Conservation (phyloP, 2,329 filamentous ascomycete genomes). For the Aspergillus sp. region DNA sequence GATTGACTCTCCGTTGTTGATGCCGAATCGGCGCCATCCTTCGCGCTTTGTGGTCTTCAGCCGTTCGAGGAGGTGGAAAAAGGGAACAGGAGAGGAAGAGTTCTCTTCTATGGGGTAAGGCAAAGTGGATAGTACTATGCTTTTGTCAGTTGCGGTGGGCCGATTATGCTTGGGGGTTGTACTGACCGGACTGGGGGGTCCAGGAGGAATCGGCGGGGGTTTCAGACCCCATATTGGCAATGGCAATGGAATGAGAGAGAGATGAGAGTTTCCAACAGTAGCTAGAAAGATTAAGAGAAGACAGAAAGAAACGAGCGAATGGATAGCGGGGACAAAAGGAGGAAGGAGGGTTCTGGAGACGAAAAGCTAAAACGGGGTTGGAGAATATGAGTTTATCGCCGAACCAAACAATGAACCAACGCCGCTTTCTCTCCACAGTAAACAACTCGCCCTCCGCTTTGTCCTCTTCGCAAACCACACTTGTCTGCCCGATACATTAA, state of each 20-base stretch:
- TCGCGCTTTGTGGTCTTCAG: slow-evolving; percentile 96
- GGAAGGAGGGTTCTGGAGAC: slow-evolving; percentile 2
- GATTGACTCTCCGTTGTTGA: slow-evolving; percentile 78
- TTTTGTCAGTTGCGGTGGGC: slow-evolving; percentile 6
- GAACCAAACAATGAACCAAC: slow-evolving; percentile 11
- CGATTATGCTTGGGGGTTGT: background rate
- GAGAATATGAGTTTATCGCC: background rate
- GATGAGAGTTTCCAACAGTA: background rate
- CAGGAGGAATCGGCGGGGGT: slow-evolving; percentile 27
- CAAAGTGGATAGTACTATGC: slow-evolving; percentile 63
- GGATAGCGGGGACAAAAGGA: slow-evolving; percentile 1
- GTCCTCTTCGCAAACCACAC: background rate
- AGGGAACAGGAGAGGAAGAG: slow-evolving; percentile 74
- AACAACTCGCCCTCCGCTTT: background rate
- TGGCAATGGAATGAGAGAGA: background rate
- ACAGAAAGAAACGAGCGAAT: background rate
- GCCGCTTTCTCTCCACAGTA: slow-evolving; percentile 7
- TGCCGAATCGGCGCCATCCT: slow-evolving; percentile 88
- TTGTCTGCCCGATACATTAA: background rate
- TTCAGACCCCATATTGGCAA: slow-evolving; percentile 30
- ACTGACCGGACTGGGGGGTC: slow-evolving; percentile 38
- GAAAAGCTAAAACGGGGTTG: slow-evolving; percentile 1
- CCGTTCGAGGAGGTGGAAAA: slow-evolving; percentile 91
- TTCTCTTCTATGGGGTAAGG: slow-evolving; percentile 59
- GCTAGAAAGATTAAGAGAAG: slow-evolving; percentile 9